phyloP scores from a whole-genome alignment of 2,329 filamentous ascomycete genomes.

The Magnaporthales sp. region DNA sequence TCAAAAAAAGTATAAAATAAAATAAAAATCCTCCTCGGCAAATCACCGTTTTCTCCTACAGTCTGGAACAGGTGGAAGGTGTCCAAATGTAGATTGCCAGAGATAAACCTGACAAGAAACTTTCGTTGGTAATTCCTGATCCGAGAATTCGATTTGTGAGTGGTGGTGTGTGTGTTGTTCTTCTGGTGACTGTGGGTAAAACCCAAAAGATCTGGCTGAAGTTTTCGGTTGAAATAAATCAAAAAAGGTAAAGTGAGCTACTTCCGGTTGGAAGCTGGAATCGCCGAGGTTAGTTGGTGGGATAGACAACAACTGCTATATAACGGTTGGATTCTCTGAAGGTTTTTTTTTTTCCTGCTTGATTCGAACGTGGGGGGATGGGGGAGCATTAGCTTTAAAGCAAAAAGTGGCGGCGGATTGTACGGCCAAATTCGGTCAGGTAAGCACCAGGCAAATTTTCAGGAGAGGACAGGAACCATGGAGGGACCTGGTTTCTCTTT shows the following conservation, averaged over 20 bases:
- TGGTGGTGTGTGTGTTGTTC: not conserved
- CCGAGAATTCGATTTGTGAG: not conserved
- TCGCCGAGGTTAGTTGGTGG: not conserved
- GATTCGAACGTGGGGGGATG: conserved; percentile 4
- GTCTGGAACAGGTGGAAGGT: not conserved
- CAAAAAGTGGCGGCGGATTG: not conserved
- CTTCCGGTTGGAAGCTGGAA: not conserved
- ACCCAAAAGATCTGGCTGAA: not conserved
- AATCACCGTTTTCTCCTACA: not conserved
- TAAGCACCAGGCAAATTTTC: conserved; percentile 5
- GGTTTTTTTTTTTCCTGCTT: not conserved
- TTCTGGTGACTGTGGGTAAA: not conserved
- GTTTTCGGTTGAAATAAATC: not conserved
- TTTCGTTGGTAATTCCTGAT: not conserved
- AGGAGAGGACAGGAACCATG: not conserved
- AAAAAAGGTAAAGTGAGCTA: not conserved
- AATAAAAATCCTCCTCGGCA: not conserved
- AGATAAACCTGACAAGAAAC: not conserved
- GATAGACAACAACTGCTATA: not conserved
- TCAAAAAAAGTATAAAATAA: not conserved
- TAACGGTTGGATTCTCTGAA: not conserved
- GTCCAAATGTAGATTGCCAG: not conserved
- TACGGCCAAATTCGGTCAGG: conserved; percentile 1
- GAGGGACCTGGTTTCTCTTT: conserved; percentile 5
- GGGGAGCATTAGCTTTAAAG: conserved; percentile 1